Evolutionary conservation across 2,329 filamentous ascomycete species (phyloP).

Genomic region (Aspergillus sp.): DNA sequence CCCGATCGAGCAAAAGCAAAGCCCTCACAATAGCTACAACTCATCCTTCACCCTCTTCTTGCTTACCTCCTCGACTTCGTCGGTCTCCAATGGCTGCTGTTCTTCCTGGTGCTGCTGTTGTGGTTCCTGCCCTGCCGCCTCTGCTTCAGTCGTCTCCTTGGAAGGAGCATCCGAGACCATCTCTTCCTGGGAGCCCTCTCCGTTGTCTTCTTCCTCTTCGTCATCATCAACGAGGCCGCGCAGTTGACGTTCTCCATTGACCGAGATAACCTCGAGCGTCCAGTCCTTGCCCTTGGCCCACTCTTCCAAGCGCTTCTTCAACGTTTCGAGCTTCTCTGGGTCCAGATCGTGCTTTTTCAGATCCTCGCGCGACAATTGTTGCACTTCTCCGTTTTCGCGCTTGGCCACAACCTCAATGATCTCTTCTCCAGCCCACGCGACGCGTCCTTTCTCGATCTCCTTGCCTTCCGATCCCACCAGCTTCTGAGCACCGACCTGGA

Average conservation of each 20-base stretch:
- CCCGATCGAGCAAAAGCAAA: neutral
- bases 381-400: conserved; percentile 63
- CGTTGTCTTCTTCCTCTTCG: conserved; percentile 49
- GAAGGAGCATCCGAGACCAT: neutral
- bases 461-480: conserved; percentile 58
- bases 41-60: conserved; percentile 45
- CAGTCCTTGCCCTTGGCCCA: conserved; percentile 71
- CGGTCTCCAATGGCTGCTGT: conserved; percentile 7
- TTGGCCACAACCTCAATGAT: conserved; percentile 53
- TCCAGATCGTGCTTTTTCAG: conserved; percentile 68
- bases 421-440: conserved; percentile 54
- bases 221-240: conserved; percentile 67
- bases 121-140: neutral
- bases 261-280: conserved; percentile 78
- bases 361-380: conserved; percentile 65
- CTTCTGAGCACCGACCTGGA: conserved; percentile 59
- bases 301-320: conserved; percentile 68
- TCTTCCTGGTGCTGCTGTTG: conserved; percentile 13
- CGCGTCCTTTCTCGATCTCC: conserved; percentile 59
- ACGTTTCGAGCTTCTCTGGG: conserved; percentile 66
- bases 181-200: neutral
- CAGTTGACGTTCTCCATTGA: conserved; percentile 65
- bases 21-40: conserved; percentile 25
- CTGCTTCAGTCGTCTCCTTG: neutral
- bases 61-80: conserved; percentile 32